Evolutionary conservation across 1,284 basidiomycete genomes (phyloP).

Genomic region (Naganishia cerealis): DNA sequence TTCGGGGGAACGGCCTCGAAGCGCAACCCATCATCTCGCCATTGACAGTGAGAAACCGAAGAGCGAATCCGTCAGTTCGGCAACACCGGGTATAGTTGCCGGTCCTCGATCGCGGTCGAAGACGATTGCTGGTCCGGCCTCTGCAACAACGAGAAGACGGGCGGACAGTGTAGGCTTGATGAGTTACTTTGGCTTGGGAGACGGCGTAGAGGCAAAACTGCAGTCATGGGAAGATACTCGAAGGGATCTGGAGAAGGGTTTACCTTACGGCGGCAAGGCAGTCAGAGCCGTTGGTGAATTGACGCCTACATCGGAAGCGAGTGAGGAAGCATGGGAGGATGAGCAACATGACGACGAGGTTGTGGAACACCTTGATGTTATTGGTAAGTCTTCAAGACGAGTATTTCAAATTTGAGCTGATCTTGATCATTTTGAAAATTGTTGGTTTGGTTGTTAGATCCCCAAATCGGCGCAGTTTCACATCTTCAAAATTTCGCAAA

Average conservation of each 20-base stretch:
- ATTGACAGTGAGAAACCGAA: no score
- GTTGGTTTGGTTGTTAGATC: constrained; percentile 14
- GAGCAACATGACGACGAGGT: constrained; percentile 33
- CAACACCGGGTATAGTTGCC: not conserved
- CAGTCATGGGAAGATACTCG: constrained; percentile 19
- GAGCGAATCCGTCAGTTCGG: not conserved
- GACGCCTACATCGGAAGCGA: not conserved
- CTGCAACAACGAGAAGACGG: not conserved
- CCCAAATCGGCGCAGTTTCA: constrained; percentile 41
- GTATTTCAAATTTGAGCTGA: not conserved
- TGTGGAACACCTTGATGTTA: constrained; percentile 35
- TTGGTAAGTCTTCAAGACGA: constrained; percentile 21
- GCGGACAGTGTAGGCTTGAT: constrained; percentile 13
- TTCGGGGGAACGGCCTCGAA: constrained; percentile 5
- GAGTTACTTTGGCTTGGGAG: constrained; percentile 17
- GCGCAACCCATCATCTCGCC: not conserved
- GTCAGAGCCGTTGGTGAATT: not conserved
- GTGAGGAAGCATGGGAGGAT: constrained; percentile 17
- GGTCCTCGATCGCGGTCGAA: not conserved
- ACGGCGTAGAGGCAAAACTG: constrained; percentile 11
- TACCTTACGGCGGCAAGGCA: not conserved
- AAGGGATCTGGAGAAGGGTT: constrained; percentile 20
- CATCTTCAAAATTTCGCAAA: constrained; percentile 53
- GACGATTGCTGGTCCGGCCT: not conserved
- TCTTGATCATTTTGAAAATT: not conserved